Conservation (phyloP, 441 rosid species). For the Eutrema salsugineum region DNA sequence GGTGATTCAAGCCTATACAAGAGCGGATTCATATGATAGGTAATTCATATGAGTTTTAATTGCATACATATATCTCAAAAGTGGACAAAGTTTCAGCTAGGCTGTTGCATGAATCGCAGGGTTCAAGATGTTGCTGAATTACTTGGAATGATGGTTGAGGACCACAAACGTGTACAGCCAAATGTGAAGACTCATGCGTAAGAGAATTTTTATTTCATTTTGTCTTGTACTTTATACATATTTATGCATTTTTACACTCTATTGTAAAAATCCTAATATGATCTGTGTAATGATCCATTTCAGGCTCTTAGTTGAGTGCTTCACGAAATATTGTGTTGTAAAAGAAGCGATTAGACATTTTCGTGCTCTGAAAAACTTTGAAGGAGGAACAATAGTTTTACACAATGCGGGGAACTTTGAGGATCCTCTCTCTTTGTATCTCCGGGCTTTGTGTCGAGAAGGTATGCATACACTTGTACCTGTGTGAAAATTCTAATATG, state of each 20-base stretch:
- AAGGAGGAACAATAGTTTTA: slow-evolving; percentile 75
- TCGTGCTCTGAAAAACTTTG: slow-evolving; percentile 75
- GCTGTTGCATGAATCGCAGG: slow-evolving; percentile 42
- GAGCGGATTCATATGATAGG: slow-evolving; percentile 98
- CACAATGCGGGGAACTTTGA: slow-evolving; percentile 78
- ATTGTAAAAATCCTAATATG: background rate
- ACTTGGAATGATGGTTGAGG: slow-evolving; percentile 99
- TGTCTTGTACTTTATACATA: background rate
- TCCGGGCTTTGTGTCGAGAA: slow-evolving; percentile 94
- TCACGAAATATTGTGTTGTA: slow-evolving; percentile 82
- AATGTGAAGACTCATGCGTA: slow-evolving; percentile 89
- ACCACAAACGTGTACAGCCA: slow-evolving; percentile 87
- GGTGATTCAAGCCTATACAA: slow-evolving; percentile 96
- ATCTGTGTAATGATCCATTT: slow-evolving; percentile 16
- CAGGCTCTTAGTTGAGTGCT: slow-evolving; percentile 96
- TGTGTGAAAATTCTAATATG: background rate
- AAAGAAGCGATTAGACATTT: slow-evolving; percentile 96
- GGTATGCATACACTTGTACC: slow-evolving; percentile 42
- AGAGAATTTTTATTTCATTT: slow-evolving; percentile 26
- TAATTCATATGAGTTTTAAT: slow-evolving; percentile 23
- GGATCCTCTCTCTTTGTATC: slow-evolving; percentile 95
- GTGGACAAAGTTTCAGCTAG: background rate
- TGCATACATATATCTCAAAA: background rate
- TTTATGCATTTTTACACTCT: background rate
- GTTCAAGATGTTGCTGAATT: slow-evolving; percentile 96